Evolutionary conservation across 106 monocot genomes (phyloP).

Genomic region (Dioscorea alata): DNA sequence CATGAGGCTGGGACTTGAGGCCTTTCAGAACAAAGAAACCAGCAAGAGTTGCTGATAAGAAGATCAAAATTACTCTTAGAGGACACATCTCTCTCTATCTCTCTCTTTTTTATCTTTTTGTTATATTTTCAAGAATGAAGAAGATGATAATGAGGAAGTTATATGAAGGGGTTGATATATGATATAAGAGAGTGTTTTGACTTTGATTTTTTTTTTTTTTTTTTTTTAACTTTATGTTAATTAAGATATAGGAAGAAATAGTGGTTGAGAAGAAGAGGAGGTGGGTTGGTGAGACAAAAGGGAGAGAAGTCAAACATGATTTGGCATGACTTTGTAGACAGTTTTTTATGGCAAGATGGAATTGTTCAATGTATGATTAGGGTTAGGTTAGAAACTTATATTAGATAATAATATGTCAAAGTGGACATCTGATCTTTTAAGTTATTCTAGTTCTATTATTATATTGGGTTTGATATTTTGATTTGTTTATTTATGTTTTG

Average conservation of each 20-base stretch:
- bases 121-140: neutral
- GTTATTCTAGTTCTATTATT: no score
- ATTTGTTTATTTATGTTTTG: no score
- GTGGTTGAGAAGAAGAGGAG: neutral
- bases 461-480: no score
- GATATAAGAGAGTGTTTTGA: neutral
- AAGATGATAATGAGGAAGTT: neutral
- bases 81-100: constrained; percentile 53
- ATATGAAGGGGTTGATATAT: neutral
- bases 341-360: no score
- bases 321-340: no score
- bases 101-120: neutral
- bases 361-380: no score
- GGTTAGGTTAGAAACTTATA: no score
- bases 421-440: no score
- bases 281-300: no score
- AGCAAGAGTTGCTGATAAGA: constrained; percentile 81
- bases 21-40: constrained; percentile 65
- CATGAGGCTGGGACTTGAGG: constrained; percentile 33
- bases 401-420: no score
- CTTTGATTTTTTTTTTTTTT: neutral
- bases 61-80: constrained; percentile 75
- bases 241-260: neutral
- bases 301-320: no score
- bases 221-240: no score